Base-by-base conservation (phyloP, 768 basidiomycete species). In the Suillus placidus region DNA sequence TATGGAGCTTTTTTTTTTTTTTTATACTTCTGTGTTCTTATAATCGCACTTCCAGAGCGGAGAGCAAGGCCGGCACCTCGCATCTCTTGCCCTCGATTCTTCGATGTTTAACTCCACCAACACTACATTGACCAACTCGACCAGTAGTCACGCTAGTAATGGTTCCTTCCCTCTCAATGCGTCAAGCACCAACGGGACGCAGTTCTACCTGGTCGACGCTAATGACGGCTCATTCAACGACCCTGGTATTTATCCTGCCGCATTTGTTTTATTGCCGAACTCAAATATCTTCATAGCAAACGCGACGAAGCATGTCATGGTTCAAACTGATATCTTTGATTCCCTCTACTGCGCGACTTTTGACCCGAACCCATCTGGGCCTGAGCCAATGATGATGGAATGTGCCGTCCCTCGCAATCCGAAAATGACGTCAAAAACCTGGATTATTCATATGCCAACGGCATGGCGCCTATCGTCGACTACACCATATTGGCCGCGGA, bases 331-430 rank as follows among this genome's bases (percentile, higher is more conserved):
- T 4, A 75, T 88, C 62, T 82, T 82, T 66, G 75, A 83, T 63
- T 74, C 80, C 30, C 65, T 60, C 10, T 86, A 80, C 71, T 92
- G 90, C 66, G 86, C 84, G 6, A 91, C 88, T 6, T 91, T 84
- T 71, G 80, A 90, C 67, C 80, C 86, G 4, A 76, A 80, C 35
- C 87, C 88, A 2, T 64, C 77, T 6, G 69, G 74, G 2, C 79
- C 84, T 3, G 79, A 81, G n/a, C 82, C 84, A 5, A 78, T 92
- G 71, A 82, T 80, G 6, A 80, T 85, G 72, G 74, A 81, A 72
- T 70, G 10, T 92, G 88, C 69, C 67, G 66, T 34, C 56, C 57
- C 4, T 52, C 65, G 7, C 26, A 26, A 26, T n/a, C 18, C 0
- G 32, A 63, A 42, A 14, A 45, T 7, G 38, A 16, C 6, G 35